Evolutionary conservation across 345 rosid genomes (phyloP).

Genomic region (Durio zibethinus): DNA sequence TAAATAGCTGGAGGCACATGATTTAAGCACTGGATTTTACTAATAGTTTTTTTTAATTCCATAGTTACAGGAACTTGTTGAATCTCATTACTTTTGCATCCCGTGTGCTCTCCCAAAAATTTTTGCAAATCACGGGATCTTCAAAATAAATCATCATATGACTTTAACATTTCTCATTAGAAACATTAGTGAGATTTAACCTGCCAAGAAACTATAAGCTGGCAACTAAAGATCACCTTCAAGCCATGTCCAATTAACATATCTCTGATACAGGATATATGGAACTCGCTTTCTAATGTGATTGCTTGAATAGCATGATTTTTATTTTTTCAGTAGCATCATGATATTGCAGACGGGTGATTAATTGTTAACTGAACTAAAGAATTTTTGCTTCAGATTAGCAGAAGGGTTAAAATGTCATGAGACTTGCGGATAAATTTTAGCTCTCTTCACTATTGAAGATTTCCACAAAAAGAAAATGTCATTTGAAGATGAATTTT

Average conservation of each 20-base stretch:
- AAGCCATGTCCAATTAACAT: background rate
- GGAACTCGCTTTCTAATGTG: background rate
- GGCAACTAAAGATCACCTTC: background rate
- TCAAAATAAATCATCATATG: background rate
- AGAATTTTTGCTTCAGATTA: background rate
- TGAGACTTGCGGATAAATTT: too few species aligned
- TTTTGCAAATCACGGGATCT: background rate
- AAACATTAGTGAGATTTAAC: background rate
- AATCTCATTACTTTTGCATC: too few species aligned
- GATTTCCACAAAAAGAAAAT: background rate
- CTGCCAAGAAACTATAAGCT: background rate
- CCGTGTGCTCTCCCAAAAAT: too few species aligned
- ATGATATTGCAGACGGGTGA: background rate
- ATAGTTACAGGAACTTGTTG: background rate
- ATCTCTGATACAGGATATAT: background rate
- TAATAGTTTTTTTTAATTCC: background rate
- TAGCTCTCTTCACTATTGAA: background rate
- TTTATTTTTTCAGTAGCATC: background rate
- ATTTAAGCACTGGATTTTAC: background rate
- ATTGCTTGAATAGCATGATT: background rate
- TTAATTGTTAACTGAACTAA: background rate
- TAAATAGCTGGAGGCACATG: too few species aligned
- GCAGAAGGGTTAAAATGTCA: too few species aligned
- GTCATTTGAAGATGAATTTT: background rate
- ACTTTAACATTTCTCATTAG: background rate